Percentiles rank a stretch among this genome's conserved stretches.
phyloP scores from a whole-genome alignment of 2,329 filamentous ascomycete genomes.

The Didymella exigua region DNA sequence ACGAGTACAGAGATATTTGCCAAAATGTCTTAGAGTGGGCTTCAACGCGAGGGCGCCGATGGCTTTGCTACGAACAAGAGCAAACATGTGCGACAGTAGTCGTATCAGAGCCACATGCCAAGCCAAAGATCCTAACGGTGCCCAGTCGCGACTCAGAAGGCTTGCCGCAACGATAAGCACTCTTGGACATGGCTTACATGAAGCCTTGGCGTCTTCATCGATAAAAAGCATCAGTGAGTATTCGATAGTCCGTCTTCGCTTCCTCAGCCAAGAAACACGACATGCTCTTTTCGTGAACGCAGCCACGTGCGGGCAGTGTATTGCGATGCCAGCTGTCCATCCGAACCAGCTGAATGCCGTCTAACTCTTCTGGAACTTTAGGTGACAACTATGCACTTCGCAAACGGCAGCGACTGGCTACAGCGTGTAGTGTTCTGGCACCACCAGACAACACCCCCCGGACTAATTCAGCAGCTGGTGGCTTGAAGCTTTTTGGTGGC shows the following conservation, averaged over 20 bases:
- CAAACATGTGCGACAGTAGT: background rate
- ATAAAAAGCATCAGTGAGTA: background rate
- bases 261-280: background rate
- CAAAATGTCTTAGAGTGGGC: background rate
- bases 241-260: background rate
- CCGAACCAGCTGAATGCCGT: background rate
- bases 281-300: background rate
- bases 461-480: background rate
- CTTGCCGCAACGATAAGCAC: background rate
- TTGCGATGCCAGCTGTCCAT: background rate
- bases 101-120: background rate
- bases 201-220: background rate
- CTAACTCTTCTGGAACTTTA: background rate
- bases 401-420: background rate
- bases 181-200: constrained; percentile 1
- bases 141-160: background rate
- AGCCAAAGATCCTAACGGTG: too few relatives aligned
- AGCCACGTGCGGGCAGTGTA: background rate
- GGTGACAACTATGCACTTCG: background rate
- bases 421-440: background rate
- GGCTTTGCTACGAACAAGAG: background rate
- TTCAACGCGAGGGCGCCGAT: background rate
- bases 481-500: background rate
- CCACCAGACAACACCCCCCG: background rate
- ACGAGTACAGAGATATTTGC: background rate